phyloP scores from a whole-genome alignment of 495 filamentous ascomycete species.

The Cudoniella acicularis region DNA sequence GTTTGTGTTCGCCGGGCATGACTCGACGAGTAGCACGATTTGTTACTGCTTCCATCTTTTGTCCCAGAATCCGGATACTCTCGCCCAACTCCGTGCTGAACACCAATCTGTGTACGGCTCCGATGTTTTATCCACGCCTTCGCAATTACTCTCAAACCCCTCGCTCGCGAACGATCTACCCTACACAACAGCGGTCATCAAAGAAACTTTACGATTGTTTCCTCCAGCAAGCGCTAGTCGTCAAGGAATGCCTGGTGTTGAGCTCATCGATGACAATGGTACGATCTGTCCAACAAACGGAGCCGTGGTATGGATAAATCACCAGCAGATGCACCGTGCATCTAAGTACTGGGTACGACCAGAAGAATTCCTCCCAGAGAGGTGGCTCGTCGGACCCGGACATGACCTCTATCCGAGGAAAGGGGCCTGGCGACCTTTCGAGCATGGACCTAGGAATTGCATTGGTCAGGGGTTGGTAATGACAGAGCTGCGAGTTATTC shows the following conservation, averaged over 20 bases:
- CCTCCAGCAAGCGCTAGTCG: conserved; percentile 27
- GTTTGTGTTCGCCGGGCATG: conserved; percentile 20
- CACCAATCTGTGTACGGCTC: conserved; percentile 32
- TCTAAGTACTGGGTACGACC: conserved; percentile 37
- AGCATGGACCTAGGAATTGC: conserved; percentile 46
- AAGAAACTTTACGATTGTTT: conserved; percentile 43
- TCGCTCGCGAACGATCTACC: conserved; percentile 35
- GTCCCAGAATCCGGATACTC: conserved; percentile 24
- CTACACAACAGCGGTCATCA: conserved; percentile 43
- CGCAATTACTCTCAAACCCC: conserved; percentile 24
- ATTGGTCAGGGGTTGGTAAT: conserved; percentile 51
- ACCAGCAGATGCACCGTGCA: conserved; percentile 31
- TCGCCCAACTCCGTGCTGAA: conserved; percentile 28
- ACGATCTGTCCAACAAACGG: conserved; percentile 20
- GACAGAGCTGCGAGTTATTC: conserved; percentile 41
- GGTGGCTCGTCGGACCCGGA: conserved; percentile 34
- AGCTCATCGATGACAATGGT: conserved; percentile 8
- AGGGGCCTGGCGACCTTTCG: conserved; percentile 49
- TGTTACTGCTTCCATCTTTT: conserved; percentile 28
- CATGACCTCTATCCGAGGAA: conserved; percentile 34
- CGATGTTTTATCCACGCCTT: conserved; percentile 16
- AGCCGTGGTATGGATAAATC: conserved; percentile 30
- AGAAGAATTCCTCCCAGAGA: conserved; percentile 41
- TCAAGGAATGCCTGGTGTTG: conserved; percentile 3
- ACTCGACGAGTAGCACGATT: conserved; percentile 18